Conservation (phyloP, 225 moss, liverwort and hornwort genomes). For the Physcomitrium patens region DNA sequence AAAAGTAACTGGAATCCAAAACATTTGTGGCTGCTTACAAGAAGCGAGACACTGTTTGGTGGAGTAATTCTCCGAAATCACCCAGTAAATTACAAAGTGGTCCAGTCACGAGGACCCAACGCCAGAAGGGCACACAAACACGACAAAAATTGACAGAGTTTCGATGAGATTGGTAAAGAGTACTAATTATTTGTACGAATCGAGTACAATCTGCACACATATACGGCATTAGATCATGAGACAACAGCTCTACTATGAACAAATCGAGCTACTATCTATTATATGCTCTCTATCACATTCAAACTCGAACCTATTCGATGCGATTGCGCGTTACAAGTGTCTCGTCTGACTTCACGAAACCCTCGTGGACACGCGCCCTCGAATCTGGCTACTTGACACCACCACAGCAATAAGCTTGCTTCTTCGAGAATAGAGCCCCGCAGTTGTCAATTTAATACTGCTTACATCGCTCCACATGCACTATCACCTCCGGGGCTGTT, state of each 20-base stretch:
- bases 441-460: background rate
- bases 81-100: background rate
- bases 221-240: constrained; percentile 25
- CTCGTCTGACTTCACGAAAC: background rate
- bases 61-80: background rate
- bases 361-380: no score
- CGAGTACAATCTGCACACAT: constrained; percentile 19
- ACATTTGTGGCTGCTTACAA: background rate
- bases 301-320: background rate
- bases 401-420: background rate
- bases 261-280: background rate
- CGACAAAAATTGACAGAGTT: constrained; percentile 5
- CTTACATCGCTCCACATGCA: constrained; percentile 53
- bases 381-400: background rate
- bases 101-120: no score
- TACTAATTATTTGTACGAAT: constrained; percentile 5
- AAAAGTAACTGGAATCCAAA: background rate
- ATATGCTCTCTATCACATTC: constrained; percentile 3
- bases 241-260: constrained; percentile 16
- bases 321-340: background rate
- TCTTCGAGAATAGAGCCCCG: background rate
- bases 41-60: background rate
- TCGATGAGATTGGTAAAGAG: background rate
- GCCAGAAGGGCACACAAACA: no score
- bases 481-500: constrained; percentile 36